These are phyloP conservation scores for Colletotrichum nymphaeae DNA, from an alignment of 2,329 filamentous ascomycete species.

Conservation along the genomic window DNA sequence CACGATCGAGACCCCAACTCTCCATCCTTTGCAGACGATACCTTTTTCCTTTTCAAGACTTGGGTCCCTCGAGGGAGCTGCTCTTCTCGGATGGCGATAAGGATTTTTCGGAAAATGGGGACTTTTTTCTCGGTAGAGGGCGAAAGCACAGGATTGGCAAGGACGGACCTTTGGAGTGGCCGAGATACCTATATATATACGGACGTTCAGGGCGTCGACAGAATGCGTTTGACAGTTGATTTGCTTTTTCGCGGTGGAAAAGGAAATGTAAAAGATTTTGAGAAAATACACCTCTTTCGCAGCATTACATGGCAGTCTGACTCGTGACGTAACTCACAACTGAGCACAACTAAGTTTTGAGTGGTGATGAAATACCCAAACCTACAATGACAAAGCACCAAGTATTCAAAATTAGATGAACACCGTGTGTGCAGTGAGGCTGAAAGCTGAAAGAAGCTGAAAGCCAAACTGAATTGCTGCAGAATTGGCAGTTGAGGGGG, in stretches of 20 bases:
- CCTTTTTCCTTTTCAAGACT: conserved; percentile 18
- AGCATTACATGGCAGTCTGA: background rate
- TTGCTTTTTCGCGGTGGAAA: conserved; percentile 3
- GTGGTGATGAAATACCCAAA: background rate
- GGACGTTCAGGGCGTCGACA: conserved; percentile 34
- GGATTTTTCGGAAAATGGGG: conserved; percentile 15
- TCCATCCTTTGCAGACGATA: background rate
- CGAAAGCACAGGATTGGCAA: conserved; percentile 18
- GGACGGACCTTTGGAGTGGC: conserved; percentile 19
- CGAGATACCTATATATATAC: conserved; percentile 32
- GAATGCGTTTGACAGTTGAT: conserved; percentile 19
- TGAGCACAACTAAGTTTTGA: background rate
- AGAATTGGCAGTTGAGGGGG: conserved; percentile 9
- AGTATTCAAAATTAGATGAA: conserved; percentile 13
- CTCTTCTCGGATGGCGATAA: conserved; percentile 4
- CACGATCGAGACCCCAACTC: background rate
- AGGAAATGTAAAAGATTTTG: conserved; percentile 23
- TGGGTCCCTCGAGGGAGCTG: conserved; percentile 3
- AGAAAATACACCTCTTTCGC: background rate
- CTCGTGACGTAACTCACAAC: background rate
- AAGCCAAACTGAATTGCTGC: background rate
- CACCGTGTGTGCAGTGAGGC: conserved; percentile 22
- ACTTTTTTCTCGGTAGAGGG: conserved; percentile 22
- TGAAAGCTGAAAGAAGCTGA: background rate
- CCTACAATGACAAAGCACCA: background rate